Conservation (phyloP, 495 filamentous ascomycete species). For the Aspergillus hancockii region DNA sequence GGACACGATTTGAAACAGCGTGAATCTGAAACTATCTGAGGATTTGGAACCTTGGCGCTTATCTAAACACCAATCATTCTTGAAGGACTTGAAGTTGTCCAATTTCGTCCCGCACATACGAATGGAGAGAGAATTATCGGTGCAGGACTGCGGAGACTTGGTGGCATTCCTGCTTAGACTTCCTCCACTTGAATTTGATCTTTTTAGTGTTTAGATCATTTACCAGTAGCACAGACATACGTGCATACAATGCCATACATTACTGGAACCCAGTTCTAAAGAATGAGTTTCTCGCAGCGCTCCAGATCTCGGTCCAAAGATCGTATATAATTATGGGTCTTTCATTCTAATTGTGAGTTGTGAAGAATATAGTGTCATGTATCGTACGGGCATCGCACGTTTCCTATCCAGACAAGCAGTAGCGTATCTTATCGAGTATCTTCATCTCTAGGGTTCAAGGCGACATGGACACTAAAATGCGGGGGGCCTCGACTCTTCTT, state of each 20-base stretch:
- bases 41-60: conserved; percentile 22
- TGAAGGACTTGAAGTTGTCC: conserved; percentile 2
- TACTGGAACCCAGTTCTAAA: not conserved
- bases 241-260: not conserved
- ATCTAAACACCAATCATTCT: conserved; percentile 16
- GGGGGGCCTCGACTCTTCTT: conserved; percentile 4
- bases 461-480: not conserved
- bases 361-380: too few relatives aligned
- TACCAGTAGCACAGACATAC: not conserved
- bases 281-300: not conserved
- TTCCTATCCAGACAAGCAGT: too few relatives aligned
- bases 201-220: not conserved
- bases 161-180: not conserved
- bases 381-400: too few relatives aligned
- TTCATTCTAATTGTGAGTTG: too few relatives aligned
- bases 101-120: conserved; percentile 10
- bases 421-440: too few relatives aligned
- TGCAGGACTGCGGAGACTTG: not conserved
- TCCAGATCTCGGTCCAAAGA: not conserved
- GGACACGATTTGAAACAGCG: conserved; percentile 11
- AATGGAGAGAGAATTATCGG: not conserved
- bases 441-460: not conserved
- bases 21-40: conserved; percentile 20
- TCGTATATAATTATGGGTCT: not conserved
- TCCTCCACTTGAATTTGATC: not conserved